Evolutionary conservation across 352 stramenopile genomes (phyloP).

Genomic region (Phytopythium aichiense): DNA sequence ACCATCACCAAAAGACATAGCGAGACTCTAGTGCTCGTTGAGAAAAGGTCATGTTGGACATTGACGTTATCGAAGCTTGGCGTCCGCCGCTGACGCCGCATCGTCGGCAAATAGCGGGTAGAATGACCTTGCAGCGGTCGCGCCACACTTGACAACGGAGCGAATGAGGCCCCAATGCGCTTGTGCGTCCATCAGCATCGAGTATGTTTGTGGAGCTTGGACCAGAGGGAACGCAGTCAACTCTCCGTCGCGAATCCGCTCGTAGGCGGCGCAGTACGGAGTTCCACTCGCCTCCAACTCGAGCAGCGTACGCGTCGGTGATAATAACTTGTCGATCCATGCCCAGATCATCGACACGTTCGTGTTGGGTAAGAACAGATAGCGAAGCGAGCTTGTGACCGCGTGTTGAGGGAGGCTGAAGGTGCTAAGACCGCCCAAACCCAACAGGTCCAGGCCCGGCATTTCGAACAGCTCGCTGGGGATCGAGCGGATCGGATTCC

Average conservation of each 20-base stretch:
- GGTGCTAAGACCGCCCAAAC: slow-evolving; percentile 15
- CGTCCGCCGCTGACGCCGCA: neutral
- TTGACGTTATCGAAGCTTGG: too few relatives aligned
- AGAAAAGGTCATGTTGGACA: too few relatives aligned
- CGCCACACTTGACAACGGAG: neutral
- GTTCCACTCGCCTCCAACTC: neutral
- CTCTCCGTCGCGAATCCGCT: neutral
- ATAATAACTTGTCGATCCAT: slow-evolving; percentile 10
- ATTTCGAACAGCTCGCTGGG: slow-evolving; percentile 16
- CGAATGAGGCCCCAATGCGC: neutral
- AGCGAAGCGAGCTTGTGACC: slow-evolving; percentile 1
- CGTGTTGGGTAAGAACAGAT: slow-evolving; percentile 10
- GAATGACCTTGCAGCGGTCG: neutral
- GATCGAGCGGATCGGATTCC: slow-evolving; percentile 24
- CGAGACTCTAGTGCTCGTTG: too few relatives aligned
- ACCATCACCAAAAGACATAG: too few relatives aligned
- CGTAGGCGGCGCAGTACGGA: neutral
- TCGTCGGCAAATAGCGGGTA: neutral
- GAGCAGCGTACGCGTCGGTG: neutral
- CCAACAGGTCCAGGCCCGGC: slow-evolving; percentile 8
- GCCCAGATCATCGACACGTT: slow-evolving; percentile 16
- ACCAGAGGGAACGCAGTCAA: neutral
- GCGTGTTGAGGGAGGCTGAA: slow-evolving; percentile 11
- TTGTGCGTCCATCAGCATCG: neutral
- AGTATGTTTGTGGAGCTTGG: neutral